A percentile compares a stretch with the other conserved stretches of the same genome.
Evolutionary conservation across 2,329 filamentous ascomycete genomes (phyloP).

Genomic region (Trichocomaceae sp.): DNA sequence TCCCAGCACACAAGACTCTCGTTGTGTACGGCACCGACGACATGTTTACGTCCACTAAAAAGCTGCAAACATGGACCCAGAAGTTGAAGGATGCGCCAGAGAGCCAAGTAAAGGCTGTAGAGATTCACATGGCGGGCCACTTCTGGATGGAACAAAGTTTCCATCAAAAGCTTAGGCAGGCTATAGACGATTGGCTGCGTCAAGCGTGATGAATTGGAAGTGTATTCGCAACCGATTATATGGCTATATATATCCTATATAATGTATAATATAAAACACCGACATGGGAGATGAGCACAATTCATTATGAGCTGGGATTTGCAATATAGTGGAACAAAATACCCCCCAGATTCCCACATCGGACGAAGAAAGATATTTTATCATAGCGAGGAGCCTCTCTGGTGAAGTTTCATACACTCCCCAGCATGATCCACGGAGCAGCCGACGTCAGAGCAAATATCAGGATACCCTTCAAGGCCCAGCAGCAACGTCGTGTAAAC

Average conservation of each 20-base stretch:
- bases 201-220: conserved; percentile 10
- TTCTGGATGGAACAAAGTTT: conserved; percentile 57
- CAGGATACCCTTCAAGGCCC: background rate
- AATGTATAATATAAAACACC: background rate
- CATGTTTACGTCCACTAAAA: conserved; percentile 60
- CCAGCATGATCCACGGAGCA: background rate
- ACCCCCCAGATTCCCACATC: background rate
- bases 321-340: background rate
- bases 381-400: background rate
- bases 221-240: background rate
- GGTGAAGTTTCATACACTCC: background rate
- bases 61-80: conserved; percentile 60
- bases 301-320: background rate
- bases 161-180: conserved; percentile 33
- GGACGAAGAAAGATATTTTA: background rate
- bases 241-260: background rate
- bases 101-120: conserved; percentile 44
- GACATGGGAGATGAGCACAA: background rate
- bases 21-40: conserved; percentile 71
- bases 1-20: conserved; percentile 52
- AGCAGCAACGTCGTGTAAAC: background rate
- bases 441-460: background rate
- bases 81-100: conserved; percentile 41
- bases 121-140: conserved; percentile 52
- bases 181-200: conserved; percentile 37